A percentile compares a stretch with the other conserved stretches of the same genome.
phyloP scores from a whole-genome alignment of 2,329 filamentous ascomycete genomes.

The Aspergillus clavatus region DNA sequence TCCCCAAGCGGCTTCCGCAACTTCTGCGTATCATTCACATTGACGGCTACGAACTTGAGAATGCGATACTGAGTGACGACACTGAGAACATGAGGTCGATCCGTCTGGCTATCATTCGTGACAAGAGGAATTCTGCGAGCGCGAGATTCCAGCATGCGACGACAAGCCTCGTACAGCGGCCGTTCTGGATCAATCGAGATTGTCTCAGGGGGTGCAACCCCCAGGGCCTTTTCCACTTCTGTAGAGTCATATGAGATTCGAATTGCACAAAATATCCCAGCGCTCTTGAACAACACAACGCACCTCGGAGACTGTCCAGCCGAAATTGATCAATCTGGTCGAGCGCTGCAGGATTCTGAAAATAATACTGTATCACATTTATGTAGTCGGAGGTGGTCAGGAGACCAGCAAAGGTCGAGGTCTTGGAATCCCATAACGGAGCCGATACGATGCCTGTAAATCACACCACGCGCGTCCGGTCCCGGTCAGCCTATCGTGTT shows the following conservation, averaged over 20 bases:
- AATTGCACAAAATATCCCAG: neutral
- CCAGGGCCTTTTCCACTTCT: constrained; percentile 95
- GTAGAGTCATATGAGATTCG: constrained; percentile 8
- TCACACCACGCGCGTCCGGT: constrained; percentile 12
- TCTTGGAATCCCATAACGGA: constrained; percentile 91
- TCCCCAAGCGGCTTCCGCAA: constrained; percentile 83
- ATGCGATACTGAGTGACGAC: constrained; percentile 98
- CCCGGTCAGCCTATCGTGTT: constrained; percentile 16
- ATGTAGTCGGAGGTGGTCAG: constrained; percentile 96
- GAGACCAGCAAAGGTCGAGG: constrained; percentile 87
- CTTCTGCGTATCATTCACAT: constrained; percentile 80
- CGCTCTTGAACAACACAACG: constrained; percentile 16
- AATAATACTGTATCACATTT: constrained; percentile 99
- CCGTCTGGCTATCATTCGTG: constrained; percentile 90
- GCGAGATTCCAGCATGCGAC: constrained; percentile 87
- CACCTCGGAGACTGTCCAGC: constrained; percentile 85
- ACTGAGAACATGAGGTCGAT: constrained; percentile 86
- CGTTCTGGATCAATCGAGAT: constrained; percentile 89
- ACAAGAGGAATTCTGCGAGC: constrained; percentile 91
- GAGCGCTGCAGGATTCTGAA: constrained; percentile 88
- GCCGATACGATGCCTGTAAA: constrained; percentile 87
- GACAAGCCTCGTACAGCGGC: constrained; percentile 91
- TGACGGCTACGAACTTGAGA: constrained; percentile 97
- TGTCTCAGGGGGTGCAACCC: constrained; percentile 85
- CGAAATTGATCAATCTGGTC: constrained; percentile 90